These are phyloP conservation scores for Penicillium canariense DNA, from an alignment of 495 filamentous ascomycete species.

Conservation along the genomic window DNA sequence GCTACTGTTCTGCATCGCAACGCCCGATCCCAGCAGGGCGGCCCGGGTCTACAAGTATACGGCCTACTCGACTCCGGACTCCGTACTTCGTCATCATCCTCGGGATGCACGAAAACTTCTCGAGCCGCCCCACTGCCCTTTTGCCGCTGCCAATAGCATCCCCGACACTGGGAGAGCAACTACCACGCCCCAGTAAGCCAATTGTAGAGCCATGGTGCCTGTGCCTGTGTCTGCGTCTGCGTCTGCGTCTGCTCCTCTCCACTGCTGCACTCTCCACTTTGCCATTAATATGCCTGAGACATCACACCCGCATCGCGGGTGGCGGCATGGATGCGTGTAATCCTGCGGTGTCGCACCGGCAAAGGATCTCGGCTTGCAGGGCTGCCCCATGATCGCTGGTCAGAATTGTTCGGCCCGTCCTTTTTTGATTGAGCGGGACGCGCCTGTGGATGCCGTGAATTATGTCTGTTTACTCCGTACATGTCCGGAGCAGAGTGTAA, in stretches of 20 bases:
- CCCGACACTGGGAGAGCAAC: not conserved
- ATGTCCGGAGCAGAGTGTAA: too few species aligned
- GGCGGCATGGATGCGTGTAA: constrained; percentile 18
- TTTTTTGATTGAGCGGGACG: not conserved
- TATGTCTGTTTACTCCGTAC: not conserved
- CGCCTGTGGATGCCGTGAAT: not conserved
- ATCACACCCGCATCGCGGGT: constrained; percentile 10
- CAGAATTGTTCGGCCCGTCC: not conserved
- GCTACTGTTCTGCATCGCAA: too few species aligned
- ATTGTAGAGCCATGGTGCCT: constrained; percentile 1
- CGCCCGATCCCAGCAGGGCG: too few species aligned
- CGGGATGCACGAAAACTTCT: not conserved
- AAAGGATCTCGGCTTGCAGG: not conserved
- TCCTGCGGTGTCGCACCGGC: constrained; percentile 11
- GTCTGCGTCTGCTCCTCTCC: not conserved
- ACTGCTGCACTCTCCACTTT: not conserved
- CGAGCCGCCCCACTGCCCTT: not conserved
- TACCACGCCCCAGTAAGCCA: not conserved
- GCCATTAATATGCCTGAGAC: constrained; percentile 19
- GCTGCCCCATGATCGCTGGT: constrained; percentile 12
- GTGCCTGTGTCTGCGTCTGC: not conserved
- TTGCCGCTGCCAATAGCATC: not conserved
- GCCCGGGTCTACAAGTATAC: too few species aligned
- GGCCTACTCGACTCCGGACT: not conserved
- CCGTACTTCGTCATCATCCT: not conserved